phyloP scores from a whole-genome alignment of 106 monocot genomes.

The Amphibolis antarctica region DNA sequence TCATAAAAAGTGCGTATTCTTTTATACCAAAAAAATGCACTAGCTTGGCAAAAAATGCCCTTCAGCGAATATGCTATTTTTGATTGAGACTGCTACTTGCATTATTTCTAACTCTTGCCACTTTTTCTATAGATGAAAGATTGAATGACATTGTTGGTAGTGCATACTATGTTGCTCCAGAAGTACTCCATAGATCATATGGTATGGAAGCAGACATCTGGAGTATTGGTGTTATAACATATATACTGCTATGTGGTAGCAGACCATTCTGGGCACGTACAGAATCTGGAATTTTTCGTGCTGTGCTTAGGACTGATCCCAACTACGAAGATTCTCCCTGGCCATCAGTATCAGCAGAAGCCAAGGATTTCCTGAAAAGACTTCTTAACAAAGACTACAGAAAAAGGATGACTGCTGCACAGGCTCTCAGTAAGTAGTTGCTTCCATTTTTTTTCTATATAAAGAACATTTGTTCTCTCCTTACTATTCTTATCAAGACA shows the following conservation, averaged over 20 bases:
- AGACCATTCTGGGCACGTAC: slow-evolving; percentile 97
- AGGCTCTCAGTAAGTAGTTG: slow-evolving; percentile 60
- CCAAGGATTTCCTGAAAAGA: slow-evolving; percentile 83
- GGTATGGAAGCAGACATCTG: slow-evolving; percentile 89
- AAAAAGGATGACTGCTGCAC: slow-evolving; percentile 94
- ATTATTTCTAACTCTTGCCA: background rate
- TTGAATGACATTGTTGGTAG: slow-evolving; percentile 95
- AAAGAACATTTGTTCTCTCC: no score
- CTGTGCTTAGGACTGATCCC: slow-evolving; percentile 87
- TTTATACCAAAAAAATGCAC: no score
- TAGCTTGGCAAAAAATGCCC: no score
- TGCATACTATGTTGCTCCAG: slow-evolving; percentile 96
- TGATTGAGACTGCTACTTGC: no score
- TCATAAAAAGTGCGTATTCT: no score
- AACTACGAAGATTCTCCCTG: slow-evolving; percentile 87
- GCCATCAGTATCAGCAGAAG: slow-evolving; percentile 75
- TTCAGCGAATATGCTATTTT: no score
- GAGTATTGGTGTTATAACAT: slow-evolving; percentile 96
- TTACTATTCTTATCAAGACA: background rate
- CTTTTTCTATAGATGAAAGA: slow-evolving; percentile 61
- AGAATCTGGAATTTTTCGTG: slow-evolving; percentile 93
- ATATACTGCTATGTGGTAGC: slow-evolving; percentile 88
- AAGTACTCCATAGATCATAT: slow-evolving; percentile 90
- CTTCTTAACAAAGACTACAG: slow-evolving; percentile 92
- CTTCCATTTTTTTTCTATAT: background rate